Evolutionary conservation across 1,284 basidiomycete genomes (phyloP), one percentile per base, ranked within the genome.

Genomic region (Naganishia albida): DNA sequence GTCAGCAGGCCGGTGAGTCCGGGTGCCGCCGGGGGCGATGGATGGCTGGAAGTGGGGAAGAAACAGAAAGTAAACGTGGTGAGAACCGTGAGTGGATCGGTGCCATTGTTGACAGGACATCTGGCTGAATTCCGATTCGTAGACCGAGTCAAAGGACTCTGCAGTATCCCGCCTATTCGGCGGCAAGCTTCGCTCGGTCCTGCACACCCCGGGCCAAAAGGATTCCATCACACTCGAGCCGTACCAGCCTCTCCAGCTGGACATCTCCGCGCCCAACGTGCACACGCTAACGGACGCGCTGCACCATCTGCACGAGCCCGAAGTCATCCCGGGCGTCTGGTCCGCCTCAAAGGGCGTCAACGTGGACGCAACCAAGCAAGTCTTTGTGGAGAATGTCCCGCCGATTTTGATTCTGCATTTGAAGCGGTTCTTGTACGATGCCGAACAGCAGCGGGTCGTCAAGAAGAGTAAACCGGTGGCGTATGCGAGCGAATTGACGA

Each of bases 131-230:
- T 54, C 16, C 2, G 25, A 7, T 18, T 52, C 34, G 7, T 67
- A 91, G 89, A 87, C 88, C 55, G 91, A 90, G 75, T 85, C 86
- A 1, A 83, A 84, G 4, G 91, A 95, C 69, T 92, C 92, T 3
- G 90, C 93, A 1, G 90, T 99, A 65, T 91, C 91, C 1, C 83
- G 88, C 42, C 90, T 98, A 70, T 99, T 98, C 75, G 93, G 93
- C 38, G 93, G 94, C 43, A 93, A 91, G 72, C 88, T 94, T 77
- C 86, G 93, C n/a, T 91, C 90, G 34, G 88, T 91, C 2, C 81
- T 98, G 15, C 85, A 86, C 55, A 87, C 87, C 1, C 91, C 93
- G 1, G 87, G 91, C 70, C 87, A 88, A 62, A 85, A 85, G 74
- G 93, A 96, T 75, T 92, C 90, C 3, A 88, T 91, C 25, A 87